These are phyloP conservation scores for Xylaria flabelliformis DNA, from an alignment of 495 filamentous ascomycete species.

Conservation along the genomic window DNA sequence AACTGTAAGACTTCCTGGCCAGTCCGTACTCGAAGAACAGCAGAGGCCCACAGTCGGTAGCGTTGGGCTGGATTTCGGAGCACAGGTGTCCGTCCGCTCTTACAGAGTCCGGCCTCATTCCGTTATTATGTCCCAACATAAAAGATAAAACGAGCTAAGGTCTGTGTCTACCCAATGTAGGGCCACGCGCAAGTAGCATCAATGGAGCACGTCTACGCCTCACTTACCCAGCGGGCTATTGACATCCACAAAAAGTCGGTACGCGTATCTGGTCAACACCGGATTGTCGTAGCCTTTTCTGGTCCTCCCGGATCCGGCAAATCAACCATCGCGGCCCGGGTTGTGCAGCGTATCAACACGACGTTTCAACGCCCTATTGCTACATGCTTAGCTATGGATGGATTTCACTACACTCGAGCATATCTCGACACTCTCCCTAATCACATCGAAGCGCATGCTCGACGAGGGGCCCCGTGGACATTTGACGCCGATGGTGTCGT, in stretches of 20 bases:
- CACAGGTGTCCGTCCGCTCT: slow-evolving; percentile 2
- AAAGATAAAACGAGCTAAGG: background rate
- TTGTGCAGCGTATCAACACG: slow-evolving; percentile 43
- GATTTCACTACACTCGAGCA: slow-evolving; percentile 48
- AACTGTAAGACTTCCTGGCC: background rate
- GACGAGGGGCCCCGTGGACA: slow-evolving; percentile 53
- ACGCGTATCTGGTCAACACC: slow-evolving; percentile 1
- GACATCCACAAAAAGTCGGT: slow-evolving; percentile 5
- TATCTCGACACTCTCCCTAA: slow-evolving; percentile 48
- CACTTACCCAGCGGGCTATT: slow-evolving; percentile 27
- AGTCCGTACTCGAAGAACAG: background rate
- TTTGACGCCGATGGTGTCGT: slow-evolving; percentile 48
- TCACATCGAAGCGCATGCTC: slow-evolving; percentile 44
- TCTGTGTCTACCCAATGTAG: background rate
- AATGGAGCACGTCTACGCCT: slow-evolving; percentile 33
- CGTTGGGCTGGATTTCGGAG: background rate
- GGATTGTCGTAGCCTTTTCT: slow-evolving; percentile 47
- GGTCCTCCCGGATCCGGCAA: slow-evolving; percentile 54
- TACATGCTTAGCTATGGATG: slow-evolving; percentile 42
- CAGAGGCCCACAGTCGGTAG: background rate
- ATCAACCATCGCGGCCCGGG: slow-evolving; percentile 47
- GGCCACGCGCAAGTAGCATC: background rate
- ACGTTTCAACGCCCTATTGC: slow-evolving; percentile 28
- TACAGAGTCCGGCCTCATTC: background rate
- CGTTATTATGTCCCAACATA: background rate